Base-by-base conservation (phyloP, 208 protist genomes). In the Lotmaria passim region DNA sequence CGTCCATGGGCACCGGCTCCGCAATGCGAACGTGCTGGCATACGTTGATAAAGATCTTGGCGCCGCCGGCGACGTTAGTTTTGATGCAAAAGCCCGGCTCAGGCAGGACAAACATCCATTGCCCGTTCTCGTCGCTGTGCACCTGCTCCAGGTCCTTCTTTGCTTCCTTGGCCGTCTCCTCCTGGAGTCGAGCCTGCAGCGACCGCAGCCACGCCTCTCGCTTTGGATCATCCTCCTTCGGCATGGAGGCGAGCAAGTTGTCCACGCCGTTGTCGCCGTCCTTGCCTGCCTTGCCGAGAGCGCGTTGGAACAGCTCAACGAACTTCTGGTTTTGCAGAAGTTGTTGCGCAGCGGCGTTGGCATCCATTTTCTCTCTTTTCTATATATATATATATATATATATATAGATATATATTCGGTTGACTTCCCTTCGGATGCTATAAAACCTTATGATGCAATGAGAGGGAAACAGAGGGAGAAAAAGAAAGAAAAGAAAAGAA, bases 1-100 rank as follows among this genome's bases (percentile, higher is more conserved):
- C 24, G 5, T 75, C 64, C 81, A 97, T 94, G 24, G 93, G 93
- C 72, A 90, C 80, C 21, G 93, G 93, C 78, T 97, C 90, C 15
- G 73, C 87, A 50, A 97, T 96, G 34, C 87, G 85, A 28, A 86
- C 70, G 75, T 93, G 88, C 55, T 93, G 80, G 75, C 87, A 94
- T 1, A 97, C 76, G 79, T 97, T 97, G 39, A 97, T 84, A 73
- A 97, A 97, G 2, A 97, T 78, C 75, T 97, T 96, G 17, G 70
- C 62, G 0, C 86, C 90, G 23, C 87, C 85, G 3, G 66, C 56
- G 4, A 81, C 72, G 33, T 55, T 78, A 52, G 88, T 94, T 69
- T 96, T 97, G 46, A 97, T 85, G 67, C 90, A 94, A 69, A 96
- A 96, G 14, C 87, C 89, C 4, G 91, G 87, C 21, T 83, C 66